Base-by-base conservation (phyloP, 441 rosid species). In the Pelargonium citronellum region DNA sequence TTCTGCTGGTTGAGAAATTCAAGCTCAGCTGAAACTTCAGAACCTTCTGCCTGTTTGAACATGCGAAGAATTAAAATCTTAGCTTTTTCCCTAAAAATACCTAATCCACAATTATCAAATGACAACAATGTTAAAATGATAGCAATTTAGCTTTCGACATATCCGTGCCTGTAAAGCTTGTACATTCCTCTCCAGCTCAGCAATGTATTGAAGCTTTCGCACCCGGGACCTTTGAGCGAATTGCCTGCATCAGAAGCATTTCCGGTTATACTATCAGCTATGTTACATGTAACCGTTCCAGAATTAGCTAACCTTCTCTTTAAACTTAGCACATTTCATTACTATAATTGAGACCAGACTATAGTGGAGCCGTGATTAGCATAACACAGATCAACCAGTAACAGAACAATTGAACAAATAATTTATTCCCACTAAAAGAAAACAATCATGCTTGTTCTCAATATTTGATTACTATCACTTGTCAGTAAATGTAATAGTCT, bases 211-310 rank as follows among this genome's bases (percentile, higher is more conserved):
- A 74, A 96, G 98, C 79, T 96, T 96, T 17, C 99, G 91, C 47
- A 93, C 98, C 72, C 99, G 80, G 64, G 99, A 96, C 30, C 99
- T 92, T 72, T 96, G 99, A 74, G 99, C 99, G 53, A 93, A 96
- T 92, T 96, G 99, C 89, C 99, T 96, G 80, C 79, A 85, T 15
- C 30, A 67, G 67, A 75, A 20, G 74, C 22, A 61, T 66, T 17
- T 67, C 57, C 20, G 53, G 12, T 60, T 77, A 39, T 74, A 12
- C 51, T 72, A 74, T 30, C 27, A 78, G 74, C 73, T 5, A 12
- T 41, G 55, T 9, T 19, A 79, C 47, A 51, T n/a, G 8, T 51
- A 27, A 27, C 30, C 30, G 74, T 30, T 49, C 47, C 27, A 17
- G 63, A 20, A 58, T 58, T 19, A 22, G 1, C 12, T 10, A 61